Evolutionary conservation across 1,284 basidiomycete genomes (phyloP).

Genomic region (Ceratobasidium papillatum): DNA sequence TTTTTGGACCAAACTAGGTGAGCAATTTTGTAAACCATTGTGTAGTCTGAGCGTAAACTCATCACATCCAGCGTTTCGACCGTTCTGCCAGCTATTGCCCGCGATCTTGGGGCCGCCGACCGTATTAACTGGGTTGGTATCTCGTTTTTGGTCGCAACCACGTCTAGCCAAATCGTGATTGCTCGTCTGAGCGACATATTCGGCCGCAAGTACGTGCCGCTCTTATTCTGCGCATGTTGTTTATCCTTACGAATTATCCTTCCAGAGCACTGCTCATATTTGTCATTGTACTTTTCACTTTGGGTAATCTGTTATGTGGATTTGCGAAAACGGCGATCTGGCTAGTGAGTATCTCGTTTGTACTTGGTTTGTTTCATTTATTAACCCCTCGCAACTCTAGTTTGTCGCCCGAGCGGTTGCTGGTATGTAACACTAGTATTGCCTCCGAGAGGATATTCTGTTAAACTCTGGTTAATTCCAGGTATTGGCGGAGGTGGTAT

Average conservation of each 20-base stretch:
- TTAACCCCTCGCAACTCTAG: neutral
- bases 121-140: conserved; percentile 40
- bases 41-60: neutral
- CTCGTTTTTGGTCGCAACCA: conserved; percentile 35
- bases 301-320: conserved; percentile 33
- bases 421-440: neutral
- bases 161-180: conserved; percentile 39
- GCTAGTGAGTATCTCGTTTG: conserved; percentile 4
- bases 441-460: too few relatives aligned
- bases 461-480: too few relatives aligned
- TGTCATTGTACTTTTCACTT: conserved; percentile 31
- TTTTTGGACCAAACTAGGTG: conserved; percentile 39
- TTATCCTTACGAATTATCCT: neutral
- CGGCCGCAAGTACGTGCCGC: conserved; percentile 28
- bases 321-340: conserved; percentile 36
- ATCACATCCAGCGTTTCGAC: conserved; percentile 33
- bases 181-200: conserved; percentile 36
- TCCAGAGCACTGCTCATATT: conserved; percentile 23
- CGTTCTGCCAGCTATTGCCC: conserved; percentile 38
- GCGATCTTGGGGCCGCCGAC: conserved; percentile 35
- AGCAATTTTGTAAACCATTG: neutral
- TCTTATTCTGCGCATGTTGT: neutral
- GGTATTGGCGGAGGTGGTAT: conserved; percentile 36
- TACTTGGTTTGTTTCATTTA: neutral
- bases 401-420: conserved; percentile 32